phyloP scores from a whole-genome alignment of 2,329 filamentous ascomycete species.

The Whalleya microplaca region DNA sequence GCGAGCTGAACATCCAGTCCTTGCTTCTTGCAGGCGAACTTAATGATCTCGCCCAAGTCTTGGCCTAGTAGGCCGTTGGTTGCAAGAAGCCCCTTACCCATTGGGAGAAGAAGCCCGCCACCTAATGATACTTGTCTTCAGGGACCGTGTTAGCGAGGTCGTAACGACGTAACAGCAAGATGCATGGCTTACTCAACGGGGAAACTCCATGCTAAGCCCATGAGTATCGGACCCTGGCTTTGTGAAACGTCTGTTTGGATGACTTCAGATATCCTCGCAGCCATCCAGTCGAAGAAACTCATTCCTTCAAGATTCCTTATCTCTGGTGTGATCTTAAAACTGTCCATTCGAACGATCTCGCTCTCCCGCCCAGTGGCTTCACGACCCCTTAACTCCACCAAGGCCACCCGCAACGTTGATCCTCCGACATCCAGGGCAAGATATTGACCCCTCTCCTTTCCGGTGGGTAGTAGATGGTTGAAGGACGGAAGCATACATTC shows the following conservation, averaged over 20 bases:
- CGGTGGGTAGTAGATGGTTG: conserved; percentile 66
- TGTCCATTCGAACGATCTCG: conserved; percentile 57
- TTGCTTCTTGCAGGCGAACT: conserved; percentile 53
- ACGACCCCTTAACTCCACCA: conserved; percentile 62
- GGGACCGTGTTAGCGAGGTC: conserved; percentile 28
- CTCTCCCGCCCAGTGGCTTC: conserved; percentile 45
- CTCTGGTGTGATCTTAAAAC: conserved; percentile 58
- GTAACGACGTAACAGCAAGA: background rate
- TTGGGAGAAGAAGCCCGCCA: conserved; percentile 60
- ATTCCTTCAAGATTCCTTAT: conserved; percentile 62
- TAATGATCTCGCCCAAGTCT: conserved; percentile 63
- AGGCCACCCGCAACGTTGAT: conserved; percentile 66
- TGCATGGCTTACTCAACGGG: conserved; percentile 64
- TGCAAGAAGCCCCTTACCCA: conserved; percentile 70
- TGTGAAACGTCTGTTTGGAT: conserved; percentile 49
- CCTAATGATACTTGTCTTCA: conserved; percentile 66
- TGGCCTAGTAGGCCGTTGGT: conserved; percentile 60
- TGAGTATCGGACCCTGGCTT: conserved; percentile 51
- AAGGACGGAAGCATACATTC: conserved; percentile 69
- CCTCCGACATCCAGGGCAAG: conserved; percentile 71
- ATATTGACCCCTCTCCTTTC: conserved; percentile 61
- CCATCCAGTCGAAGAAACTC: conserved; percentile 72
- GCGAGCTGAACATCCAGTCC: conserved; percentile 59
- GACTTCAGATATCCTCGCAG: conserved; percentile 60
- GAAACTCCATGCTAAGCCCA: conserved; percentile 72